Percentiles rank a stretch among this genome's conserved stretches.
These are phyloP conservation scores for Exophiala dermatitidis DNA, from an alignment of 2,329 filamentous ascomycete genomes.

Conservation along the genomic window DNA sequence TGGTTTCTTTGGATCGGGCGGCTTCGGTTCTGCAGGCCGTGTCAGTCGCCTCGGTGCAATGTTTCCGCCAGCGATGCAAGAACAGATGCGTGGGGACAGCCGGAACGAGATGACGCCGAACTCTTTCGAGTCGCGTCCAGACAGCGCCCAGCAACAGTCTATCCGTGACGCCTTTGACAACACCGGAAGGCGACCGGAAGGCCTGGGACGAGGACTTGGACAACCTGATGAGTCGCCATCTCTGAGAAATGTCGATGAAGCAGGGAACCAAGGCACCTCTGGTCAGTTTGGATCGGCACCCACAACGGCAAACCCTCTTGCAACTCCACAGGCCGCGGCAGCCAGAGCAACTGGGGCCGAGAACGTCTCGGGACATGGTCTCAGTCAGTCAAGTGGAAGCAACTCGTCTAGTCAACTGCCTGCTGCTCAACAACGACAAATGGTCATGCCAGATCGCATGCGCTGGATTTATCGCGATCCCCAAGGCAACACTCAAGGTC, in stretches of 20 bases:
- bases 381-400: constrained; percentile 30
- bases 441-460: constrained; percentile 99
- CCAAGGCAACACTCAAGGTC: constrained; percentile 83
- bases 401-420: constrained; percentile 50
- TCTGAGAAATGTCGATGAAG: constrained; percentile 18
- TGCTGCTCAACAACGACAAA: constrained; percentile 65
- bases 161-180: constrained; percentile 23
- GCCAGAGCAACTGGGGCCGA: constrained; percentile 11
- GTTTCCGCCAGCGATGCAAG: constrained; percentile 83
- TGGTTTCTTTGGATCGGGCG: constrained; percentile 52
- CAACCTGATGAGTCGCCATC: constrained; percentile 19
- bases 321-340: constrained; percentile 15
- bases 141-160: constrained; percentile 22
- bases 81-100: constrained; percentile 64
- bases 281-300: constrained; percentile 10
- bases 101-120: constrained; percentile 43
- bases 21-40: constrained; percentile 56
- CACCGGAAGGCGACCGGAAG: constrained; percentile 16
- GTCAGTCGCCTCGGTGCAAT: constrained; percentile 78
- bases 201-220: constrained; percentile 16
- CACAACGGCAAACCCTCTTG: constrained; percentile 6
- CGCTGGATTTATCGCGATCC: constrained; percentile 97
- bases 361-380: constrained; percentile 29
- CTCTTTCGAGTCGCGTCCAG: constrained; percentile 19
- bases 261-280: constrained; percentile 1